phyloP scores from a whole-genome alignment of 768 basidiomycete species.

The Coprinellus aureogranulatus region DNA sequence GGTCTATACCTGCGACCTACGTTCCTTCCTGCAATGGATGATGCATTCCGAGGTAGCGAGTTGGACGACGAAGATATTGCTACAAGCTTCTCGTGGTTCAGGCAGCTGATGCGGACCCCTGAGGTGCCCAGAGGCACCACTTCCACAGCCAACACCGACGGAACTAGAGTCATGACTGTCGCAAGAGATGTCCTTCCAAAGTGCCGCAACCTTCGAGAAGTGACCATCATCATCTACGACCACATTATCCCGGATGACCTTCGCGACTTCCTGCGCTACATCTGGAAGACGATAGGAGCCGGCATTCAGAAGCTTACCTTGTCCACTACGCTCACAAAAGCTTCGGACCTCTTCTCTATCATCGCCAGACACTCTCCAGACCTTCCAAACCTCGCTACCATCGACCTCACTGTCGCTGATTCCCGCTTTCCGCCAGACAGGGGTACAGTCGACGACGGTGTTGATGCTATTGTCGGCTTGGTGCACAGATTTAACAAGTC shows the following conservation, averaged over 20 bases:
- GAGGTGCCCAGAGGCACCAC: neutral
- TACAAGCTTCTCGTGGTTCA: conserved; percentile 2
- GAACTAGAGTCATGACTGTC: conserved; percentile 10
- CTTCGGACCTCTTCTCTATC: conserved; percentile 17
- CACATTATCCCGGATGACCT: conserved; percentile 20
- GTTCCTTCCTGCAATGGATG: conserved; percentile 22
- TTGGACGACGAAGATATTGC: neutral
- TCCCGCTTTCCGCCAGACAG: conserved; percentile 5
- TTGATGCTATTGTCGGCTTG: neutral
- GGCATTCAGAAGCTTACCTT: conserved; percentile 19
- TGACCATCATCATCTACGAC: conserved; percentile 25
- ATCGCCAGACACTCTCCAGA: conserved; percentile 4
- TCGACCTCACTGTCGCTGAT: conserved; percentile 11
- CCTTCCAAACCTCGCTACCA: conserved; percentile 13
- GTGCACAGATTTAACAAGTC: neutral
- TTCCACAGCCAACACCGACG: neutral
- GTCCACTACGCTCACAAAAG: conserved; percentile 21
- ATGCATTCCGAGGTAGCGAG: conserved; percentile 5
- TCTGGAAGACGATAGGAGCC: conserved; percentile 22
- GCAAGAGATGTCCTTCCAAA: conserved; percentile 11
- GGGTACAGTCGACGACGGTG: neutral
- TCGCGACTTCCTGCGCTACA: conserved; percentile 14
- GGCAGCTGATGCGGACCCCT: neutral
- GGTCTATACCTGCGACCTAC: conserved; percentile 25
- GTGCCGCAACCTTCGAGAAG: conserved; percentile 20